Base-by-base conservation (phyloP, 2,329 filamentous ascomycete genomes). In the Ilyonectria mors-panacis region DNA sequence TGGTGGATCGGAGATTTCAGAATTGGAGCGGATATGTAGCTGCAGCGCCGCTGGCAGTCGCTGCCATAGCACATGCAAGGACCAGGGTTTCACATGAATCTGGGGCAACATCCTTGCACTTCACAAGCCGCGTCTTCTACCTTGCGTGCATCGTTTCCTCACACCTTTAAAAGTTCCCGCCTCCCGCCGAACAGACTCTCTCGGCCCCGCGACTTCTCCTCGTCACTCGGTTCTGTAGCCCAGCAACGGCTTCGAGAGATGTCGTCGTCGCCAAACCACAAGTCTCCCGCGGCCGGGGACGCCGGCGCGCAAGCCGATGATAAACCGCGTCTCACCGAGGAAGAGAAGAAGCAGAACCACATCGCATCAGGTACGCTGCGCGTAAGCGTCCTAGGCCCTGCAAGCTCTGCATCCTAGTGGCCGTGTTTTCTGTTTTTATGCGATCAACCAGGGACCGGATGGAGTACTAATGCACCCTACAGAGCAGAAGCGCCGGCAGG, bases 281-380 rank as follows among this genome's bases (percentile, higher is more conserved):
- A 76, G 47, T 72, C 77, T 23, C 69, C 74, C 2, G 63, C 65
- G 12, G 68, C 75, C 37, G 68, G 62, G 23, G 78, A 77, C 35
- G 72, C 68, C 65, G 69, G 67, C 30, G 71, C 57, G 59, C 66
- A 62, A 9, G 63, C 70, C 33, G 84, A 87, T 28, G 85, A 86
- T 56, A 87, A 85, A 78, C 84, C 84, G 45, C 84, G 85, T 39
- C 78, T 87, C 35, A 87, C 85, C 6, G 85, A 87, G 64, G 84
- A 85, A 56, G 85, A 87, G 75, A 87, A 87, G 80, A 87, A 87
- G 75, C 84, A 86, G 72, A 87, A 87, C 61, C 85, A 87, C 71
- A 86, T 87, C 68, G 84, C 84, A 58, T 87, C 85, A 68, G 85
- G 85, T 86, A 82, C 55, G 77, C 68, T n/a, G 26, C 44, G n/a